A percentile compares a stretch with the other conserved stretches of the same genome.
Evolutionary conservation across 169 alveolate species (phyloP).

Genomic region (Gregarina niphandrodes): DNA sequence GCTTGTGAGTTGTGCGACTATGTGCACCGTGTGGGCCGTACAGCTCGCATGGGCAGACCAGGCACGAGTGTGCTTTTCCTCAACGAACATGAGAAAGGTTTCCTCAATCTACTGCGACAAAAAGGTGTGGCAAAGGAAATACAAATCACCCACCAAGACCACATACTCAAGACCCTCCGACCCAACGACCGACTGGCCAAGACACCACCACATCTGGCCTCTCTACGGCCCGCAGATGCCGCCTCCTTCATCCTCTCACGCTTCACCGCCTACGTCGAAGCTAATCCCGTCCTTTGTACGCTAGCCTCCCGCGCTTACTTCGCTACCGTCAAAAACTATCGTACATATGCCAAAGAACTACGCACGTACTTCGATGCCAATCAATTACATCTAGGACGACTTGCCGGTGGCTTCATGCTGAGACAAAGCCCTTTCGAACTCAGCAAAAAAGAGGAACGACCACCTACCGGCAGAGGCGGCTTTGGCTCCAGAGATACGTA

Average conservation of each 20-base stretch:
- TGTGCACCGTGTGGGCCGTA: constrained; percentile 86
- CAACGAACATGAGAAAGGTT: constrained; percentile 24
- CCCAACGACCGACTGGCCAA: background rate
- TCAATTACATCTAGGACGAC: constrained; percentile 6
- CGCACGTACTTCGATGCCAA: constrained; percentile 4
- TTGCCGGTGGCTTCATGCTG: constrained; percentile 5
- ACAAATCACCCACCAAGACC: constrained; percentile 4
- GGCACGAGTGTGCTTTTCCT: constrained; percentile 49
- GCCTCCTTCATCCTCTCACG: background rate
- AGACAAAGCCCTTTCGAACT: constrained; percentile 7
- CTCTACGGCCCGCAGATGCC: constrained; percentile 1
- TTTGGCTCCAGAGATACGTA: too few relatives aligned
- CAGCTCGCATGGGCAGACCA: constrained; percentile 73
- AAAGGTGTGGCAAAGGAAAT: constrained; percentile 2
- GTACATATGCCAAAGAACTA: constrained; percentile 6
- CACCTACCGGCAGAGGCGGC: too few relatives aligned
- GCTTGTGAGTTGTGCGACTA: too few relatives aligned
- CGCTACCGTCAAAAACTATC: constrained; percentile 7
- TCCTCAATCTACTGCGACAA: constrained; percentile 7
- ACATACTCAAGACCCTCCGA: background rate
- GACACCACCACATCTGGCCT: constrained; percentile 1
- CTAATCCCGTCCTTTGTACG: background rate
- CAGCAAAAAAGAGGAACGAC: constrained; percentile 4
- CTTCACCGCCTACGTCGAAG: constrained; percentile 5
- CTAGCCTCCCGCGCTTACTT: constrained; percentile 4